Percentiles rank a stretch among this genome's conserved stretches.
Conservation (phyloP, 257 asterid genomes). For the Primulina eburnea region DNA sequence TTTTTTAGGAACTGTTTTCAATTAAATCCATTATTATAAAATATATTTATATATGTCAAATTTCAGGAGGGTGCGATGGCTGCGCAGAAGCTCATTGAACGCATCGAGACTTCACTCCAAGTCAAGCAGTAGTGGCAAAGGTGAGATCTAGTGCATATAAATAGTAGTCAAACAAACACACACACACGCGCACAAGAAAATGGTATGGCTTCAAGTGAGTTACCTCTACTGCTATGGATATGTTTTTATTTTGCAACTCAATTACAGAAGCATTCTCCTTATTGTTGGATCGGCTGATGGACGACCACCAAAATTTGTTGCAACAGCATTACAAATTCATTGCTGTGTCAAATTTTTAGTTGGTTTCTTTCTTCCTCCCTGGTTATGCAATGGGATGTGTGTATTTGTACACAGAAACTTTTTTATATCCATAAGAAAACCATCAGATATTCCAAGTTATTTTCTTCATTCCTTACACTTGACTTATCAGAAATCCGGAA, state of each 20-base stretch:
- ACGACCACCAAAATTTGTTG: neutral
- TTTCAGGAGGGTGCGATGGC: slow-evolving; percentile 84
- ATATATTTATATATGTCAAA: neutral
- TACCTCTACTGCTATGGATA: neutral
- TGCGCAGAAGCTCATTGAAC: slow-evolving; percentile 64
- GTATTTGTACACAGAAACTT: neutral
- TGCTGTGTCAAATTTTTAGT: neutral
- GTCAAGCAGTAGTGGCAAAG: slow-evolving; percentile 54
- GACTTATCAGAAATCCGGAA: neutral
- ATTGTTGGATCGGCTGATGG: neutral
- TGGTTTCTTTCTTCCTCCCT: neutral
- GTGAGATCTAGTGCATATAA: slow-evolving; percentile 22
- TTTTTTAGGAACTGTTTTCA: neutral
- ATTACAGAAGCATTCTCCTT: neutral
- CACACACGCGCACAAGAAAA: neutral
- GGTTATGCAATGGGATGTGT: neutral
- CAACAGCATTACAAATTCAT: neutral
- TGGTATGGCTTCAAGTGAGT: neutral
- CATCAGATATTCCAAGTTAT: too few relatives aligned
- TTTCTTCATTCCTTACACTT: neutral
- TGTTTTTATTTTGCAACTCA: neutral
- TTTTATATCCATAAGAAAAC: too few relatives aligned
- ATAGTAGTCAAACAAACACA: too few relatives aligned
- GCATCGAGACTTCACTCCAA: slow-evolving; percentile 66
- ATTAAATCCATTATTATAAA: neutral